These are phyloP conservation scores for Picochlorum sp. DNA, from an alignment of 139 green algal species.

Conservation along the genomic window DNA sequence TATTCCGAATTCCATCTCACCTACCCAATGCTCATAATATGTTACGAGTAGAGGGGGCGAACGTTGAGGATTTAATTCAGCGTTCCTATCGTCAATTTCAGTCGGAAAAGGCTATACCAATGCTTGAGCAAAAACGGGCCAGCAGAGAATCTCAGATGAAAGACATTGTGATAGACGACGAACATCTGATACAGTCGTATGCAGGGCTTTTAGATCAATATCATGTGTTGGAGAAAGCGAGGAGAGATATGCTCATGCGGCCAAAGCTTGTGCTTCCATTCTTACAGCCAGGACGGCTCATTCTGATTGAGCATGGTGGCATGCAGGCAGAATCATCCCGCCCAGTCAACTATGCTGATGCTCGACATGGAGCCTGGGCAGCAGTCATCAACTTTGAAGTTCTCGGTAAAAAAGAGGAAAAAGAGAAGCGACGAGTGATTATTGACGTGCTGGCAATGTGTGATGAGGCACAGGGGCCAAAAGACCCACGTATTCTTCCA, in stretches of 20 bases:
- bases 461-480: background rate
- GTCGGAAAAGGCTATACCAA: conserved; percentile 46
- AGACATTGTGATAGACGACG: conserved; percentile 43
- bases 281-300: conserved; percentile 73
- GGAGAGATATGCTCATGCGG: conserved; percentile 28
- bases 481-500: conserved; percentile 11
- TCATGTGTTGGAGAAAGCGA: conserved; percentile 12
- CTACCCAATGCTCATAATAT: conserved; percentile 81
- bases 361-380: conserved; percentile 41
- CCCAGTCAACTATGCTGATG: conserved; percentile 5
- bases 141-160: conserved; percentile 39
- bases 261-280: conserved; percentile 62
- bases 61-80: conserved; percentile 46
- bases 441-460: conserved; percentile 72
- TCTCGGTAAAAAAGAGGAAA: conserved; percentile 6
- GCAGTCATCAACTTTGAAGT: conserved; percentile 76
- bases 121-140: conserved; percentile 33
- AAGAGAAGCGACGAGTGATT: conserved; percentile 36
- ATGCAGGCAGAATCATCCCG: background rate
- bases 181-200: conserved; percentile 44
- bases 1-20: conserved; percentile 64
- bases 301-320: conserved; percentile 14
- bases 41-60: conserved; percentile 41
- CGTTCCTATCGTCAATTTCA: conserved; percentile 55
- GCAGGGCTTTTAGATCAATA: conserved; percentile 40